Evolutionary conservation across 148 eudicot species (phyloP).

Genomic region (Rhododendron kiyosumense): DNA sequence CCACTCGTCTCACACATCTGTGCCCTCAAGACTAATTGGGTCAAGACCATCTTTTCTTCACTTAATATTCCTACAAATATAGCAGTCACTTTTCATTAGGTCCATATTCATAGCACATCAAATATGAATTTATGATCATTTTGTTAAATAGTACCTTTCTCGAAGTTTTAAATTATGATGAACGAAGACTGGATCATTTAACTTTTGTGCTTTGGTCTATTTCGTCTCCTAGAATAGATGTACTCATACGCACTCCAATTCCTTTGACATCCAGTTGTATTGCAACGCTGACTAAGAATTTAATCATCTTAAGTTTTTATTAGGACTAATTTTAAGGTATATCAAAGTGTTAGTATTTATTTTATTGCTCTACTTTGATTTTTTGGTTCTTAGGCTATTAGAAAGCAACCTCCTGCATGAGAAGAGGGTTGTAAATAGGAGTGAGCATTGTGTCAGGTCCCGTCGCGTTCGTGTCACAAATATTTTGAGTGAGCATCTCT

Average conservation of each 20-base stretch:
- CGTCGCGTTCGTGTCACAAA: too few relatives aligned
- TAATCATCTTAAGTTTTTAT: too few relatives aligned
- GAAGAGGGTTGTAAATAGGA: too few relatives aligned
- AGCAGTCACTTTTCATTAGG: not conserved
- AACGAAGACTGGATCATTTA: not conserved
- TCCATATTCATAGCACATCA: not conserved
- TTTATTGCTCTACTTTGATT: too few relatives aligned
- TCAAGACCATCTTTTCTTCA: not conserved
- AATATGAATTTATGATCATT: not conserved
- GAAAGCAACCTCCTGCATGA: too few relatives aligned
- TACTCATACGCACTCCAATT: not conserved
- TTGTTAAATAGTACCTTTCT: not conserved
- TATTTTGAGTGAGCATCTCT: too few relatives aligned
- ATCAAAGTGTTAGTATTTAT: too few relatives aligned
- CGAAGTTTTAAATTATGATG: not conserved
- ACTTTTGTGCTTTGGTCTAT: not conserved
- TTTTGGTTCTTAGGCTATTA: too few relatives aligned
- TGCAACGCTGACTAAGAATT: not conserved
- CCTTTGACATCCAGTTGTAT: not conserved
- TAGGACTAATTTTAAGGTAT: too few relatives aligned
- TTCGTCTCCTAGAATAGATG: not conserved
- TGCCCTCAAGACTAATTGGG: not conserved
- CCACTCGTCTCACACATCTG: not conserved
- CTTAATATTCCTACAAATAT: not conserved
- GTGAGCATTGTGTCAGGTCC: too few relatives aligned